Base-by-base conservation (phyloP, 2,329 filamentous ascomycete genomes). In the Fonsecaea pugnacius region DNA sequence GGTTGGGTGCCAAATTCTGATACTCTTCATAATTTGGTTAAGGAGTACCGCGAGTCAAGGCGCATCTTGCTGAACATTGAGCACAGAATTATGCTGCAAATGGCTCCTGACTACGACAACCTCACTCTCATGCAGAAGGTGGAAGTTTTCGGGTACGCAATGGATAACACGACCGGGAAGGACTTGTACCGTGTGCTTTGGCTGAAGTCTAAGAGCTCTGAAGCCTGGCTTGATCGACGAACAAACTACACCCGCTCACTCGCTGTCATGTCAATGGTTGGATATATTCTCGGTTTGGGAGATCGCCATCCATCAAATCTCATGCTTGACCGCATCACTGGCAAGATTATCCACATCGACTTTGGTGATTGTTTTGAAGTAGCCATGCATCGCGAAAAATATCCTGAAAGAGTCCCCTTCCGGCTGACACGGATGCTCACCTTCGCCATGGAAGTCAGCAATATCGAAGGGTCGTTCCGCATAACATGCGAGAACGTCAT, bases 241-340 rank as follows among this genome's bases (percentile, higher is more conserved):
- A 99, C 96, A n/a, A 99, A 96, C 75, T 99, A 99, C 79, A 99
- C 95, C 18, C 90, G 95, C 63, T 98, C 94, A 1, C 84, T 99
- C 1, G 95, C 92, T 71, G 95, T 99, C 73, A 99, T 99, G 95
- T 97, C 92, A n/a, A 99, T 99, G 92, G 95, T 98, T n/a, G 95
- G 95, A 68, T 99, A 99, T 77, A 98, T 99, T 69, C 87, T 99
- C 24, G 96, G 95, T 65, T 83, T 99, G 14, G 95, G 95, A 60
- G 95, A 99, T 79, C 89, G 96, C 54, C 95, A 99, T 79, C 96
- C 96, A 40, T 97, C 92, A 66, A 99, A 99, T 77, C 81, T 99
- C 73, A 96, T 99, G 90, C 89, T 99, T 46, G 95, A 99, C 77
- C 90, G 92, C 43, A 88, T 96, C 66, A 98, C 94, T 0, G 95